A percentile compares a stretch with the other conserved stretches of the same genome.
Conservation (phyloP, 495 filamentous ascomycete species). For the Pseudoneurospora amorphoporcata region DNA sequence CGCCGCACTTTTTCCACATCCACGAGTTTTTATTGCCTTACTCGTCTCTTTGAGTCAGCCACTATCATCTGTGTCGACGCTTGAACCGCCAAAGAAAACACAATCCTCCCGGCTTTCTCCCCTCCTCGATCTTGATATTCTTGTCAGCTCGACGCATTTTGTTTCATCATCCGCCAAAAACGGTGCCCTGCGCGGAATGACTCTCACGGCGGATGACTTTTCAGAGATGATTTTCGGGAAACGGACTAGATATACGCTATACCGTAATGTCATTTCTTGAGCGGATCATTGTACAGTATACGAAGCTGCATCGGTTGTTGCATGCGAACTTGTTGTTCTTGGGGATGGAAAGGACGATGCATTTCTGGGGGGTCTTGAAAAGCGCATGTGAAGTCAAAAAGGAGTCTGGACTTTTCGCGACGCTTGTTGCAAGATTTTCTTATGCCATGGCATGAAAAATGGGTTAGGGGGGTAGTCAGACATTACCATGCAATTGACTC, state of each 20-base stretch:
- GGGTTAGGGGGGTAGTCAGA: neutral
- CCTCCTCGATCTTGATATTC: neutral
- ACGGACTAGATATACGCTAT: neutral
- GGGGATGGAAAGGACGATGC: neutral
- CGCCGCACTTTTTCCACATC: neutral
- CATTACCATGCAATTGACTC: neutral
- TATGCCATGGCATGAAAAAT: neutral
- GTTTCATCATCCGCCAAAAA: neutral
- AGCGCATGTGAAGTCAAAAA: neutral
- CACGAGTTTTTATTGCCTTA: neutral
- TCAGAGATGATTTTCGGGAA: neutral
- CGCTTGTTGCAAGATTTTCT: neutral
- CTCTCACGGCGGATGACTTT: neutral
- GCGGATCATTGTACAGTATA: neutral
- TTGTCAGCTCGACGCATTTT: neutral
- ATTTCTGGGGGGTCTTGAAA: neutral
- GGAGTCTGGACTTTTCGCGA: neutral
- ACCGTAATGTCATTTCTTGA: neutral
- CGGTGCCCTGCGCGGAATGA: neutral
- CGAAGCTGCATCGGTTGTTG: neutral
- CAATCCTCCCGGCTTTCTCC: neutral
- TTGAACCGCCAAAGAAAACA: neutral
- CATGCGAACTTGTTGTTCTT: neutral
- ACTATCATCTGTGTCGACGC: neutral
- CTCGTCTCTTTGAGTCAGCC: neutral